These are phyloP conservation scores for Tolypocladium guangdongense DNA, from an alignment of 2,329 filamentous ascomycete genomes.

Conservation along the genomic window DNA sequence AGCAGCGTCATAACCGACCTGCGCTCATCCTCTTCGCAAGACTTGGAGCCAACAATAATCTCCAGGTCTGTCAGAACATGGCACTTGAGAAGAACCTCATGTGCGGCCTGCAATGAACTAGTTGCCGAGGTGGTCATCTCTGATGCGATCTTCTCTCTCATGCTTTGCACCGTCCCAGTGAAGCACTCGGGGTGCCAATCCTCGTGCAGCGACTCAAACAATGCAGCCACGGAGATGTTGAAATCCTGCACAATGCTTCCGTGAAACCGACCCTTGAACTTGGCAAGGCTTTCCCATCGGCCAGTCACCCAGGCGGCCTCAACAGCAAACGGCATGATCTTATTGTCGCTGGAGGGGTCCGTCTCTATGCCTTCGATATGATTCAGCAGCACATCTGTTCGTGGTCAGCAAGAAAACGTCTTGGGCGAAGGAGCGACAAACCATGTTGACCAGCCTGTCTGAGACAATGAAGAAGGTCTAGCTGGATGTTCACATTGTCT, in stretches of 20 bases:
- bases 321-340: conserved; percentile 70
- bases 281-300: conserved; percentile 65
- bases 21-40: conserved; percentile 29
- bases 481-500: conserved; percentile 63
- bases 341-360: conserved; percentile 40
- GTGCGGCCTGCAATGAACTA: conserved; percentile 70
- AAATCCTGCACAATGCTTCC: conserved; percentile 51
- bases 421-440: conserved; percentile 26
- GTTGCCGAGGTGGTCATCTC: conserved; percentile 69
- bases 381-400: conserved; percentile 68
- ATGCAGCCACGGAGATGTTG: conserved; percentile 62
- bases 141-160: conserved; percentile 61
- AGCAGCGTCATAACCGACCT: conserved; percentile 30
- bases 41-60: conserved; percentile 47
- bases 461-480: conserved; percentile 76
- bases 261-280: conserved; percentile 48
- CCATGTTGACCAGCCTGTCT: conserved; percentile 94
- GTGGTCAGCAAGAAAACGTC: conserved; percentile 8
- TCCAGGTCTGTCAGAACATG: conserved; percentile 86
- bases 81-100: conserved; percentile 74
- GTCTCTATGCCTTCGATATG: conserved; percentile 69
- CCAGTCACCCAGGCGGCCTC: conserved; percentile 89
- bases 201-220: conserved; percentile 49
- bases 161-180: conserved; percentile 41
- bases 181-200: conserved; percentile 41